Conservation (phyloP, 2,329 filamentous ascomycete species). For the Cytospora piceicola region DNA sequence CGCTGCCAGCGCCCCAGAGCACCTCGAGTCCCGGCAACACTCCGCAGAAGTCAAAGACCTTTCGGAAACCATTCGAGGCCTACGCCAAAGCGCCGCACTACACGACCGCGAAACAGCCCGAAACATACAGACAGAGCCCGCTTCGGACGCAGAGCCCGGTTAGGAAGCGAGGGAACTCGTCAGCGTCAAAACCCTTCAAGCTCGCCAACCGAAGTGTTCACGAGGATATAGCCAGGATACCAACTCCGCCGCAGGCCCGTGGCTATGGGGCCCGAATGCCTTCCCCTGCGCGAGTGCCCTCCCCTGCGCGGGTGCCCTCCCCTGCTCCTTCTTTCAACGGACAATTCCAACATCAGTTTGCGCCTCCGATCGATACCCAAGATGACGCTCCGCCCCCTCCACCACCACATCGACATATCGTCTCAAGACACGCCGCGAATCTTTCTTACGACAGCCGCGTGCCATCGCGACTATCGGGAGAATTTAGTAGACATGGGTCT, state of each 20-base stretch:
- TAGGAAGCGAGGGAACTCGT: conserved; percentile 41
- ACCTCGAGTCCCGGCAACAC: conserved; percentile 58
- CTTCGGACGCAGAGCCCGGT: conserved; percentile 45
- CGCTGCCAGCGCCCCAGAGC: conserved; percentile 57
- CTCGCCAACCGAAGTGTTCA: conserved; percentile 30
- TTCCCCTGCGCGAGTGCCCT: conserved; percentile 39
- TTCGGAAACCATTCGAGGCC: conserved; percentile 69
- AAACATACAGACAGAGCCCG: conserved; percentile 55
- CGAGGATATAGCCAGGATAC: conserved; percentile 36
- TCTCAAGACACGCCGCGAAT: conserved; percentile 29
- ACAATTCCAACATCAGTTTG: conserved; percentile 33
- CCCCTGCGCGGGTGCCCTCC: conserved; percentile 34
- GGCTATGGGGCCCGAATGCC: conserved; percentile 42
- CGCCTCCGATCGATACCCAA: conserved; percentile 41
- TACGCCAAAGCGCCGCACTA: conserved; percentile 70
- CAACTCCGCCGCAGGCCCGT: conserved; percentile 39
- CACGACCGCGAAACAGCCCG: conserved; percentile 64
- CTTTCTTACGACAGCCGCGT: conserved; percentile 32
- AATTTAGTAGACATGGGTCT: conserved; percentile 29
- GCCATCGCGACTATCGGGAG: conserved; percentile 24
- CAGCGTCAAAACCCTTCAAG: conserved; percentile 9
- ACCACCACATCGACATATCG: conserved; percentile 75
- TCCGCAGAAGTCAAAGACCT: conserved; percentile 64
- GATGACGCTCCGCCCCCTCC: conserved; percentile 77
- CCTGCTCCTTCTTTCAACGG: conserved; percentile 44